Evolutionary conservation across 1,139 yeast genomes (phyloP).

Genomic region (Nakaseomyces sp.): DNA sequence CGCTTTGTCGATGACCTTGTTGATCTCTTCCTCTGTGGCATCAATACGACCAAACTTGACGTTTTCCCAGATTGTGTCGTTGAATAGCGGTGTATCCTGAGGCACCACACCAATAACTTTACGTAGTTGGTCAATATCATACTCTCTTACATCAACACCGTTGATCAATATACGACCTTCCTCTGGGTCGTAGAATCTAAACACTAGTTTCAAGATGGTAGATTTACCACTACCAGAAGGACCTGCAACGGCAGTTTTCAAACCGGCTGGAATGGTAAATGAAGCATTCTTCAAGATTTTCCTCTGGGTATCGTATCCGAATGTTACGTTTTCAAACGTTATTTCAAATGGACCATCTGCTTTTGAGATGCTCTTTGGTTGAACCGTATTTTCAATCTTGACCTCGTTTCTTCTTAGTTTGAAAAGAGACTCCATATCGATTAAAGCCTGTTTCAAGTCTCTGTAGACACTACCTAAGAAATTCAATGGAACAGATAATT

Average conservation of each 20-base stretch:
- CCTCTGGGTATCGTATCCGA: conserved; percentile 84
- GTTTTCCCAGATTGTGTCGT: conserved; percentile 81
- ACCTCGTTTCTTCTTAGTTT: conserved; percentile 71
- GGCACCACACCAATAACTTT: conserved; percentile 84
- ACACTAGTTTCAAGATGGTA: conserved; percentile 72
- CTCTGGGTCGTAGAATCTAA: conserved; percentile 80
- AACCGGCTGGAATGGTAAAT: conserved; percentile 84
- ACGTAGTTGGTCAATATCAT: conserved; percentile 70
- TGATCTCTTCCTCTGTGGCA: conserved; percentile 68
- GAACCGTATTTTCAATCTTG: conserved; percentile 51
- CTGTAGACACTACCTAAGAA: conserved; percentile 92
- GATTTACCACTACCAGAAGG: conserved; percentile 96
- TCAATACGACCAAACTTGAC: conserved; percentile 75
- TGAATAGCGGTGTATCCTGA: conserved; percentile 93
- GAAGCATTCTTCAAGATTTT: conserved; percentile 75
- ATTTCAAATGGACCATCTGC: conserved; percentile 54
- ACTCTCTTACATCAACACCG: conserved; percentile 77
- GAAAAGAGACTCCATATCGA: conserved; percentile 89
- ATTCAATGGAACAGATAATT: conserved; percentile 86
- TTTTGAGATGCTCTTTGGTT: conserved; percentile 42
- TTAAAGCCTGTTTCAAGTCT: conserved; percentile 82
- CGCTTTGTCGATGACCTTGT: conserved; percentile 55
- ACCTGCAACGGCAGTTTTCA: conserved; percentile 88
- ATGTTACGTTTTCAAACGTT: conserved; percentile 80
- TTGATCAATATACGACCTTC: conserved; percentile 75